A percentile compares a stretch with the other conserved stretches of the same genome.
phyloP scores from a whole-genome alignment of 495 filamentous ascomycete genomes.

The Aspergillus affinis region DNA sequence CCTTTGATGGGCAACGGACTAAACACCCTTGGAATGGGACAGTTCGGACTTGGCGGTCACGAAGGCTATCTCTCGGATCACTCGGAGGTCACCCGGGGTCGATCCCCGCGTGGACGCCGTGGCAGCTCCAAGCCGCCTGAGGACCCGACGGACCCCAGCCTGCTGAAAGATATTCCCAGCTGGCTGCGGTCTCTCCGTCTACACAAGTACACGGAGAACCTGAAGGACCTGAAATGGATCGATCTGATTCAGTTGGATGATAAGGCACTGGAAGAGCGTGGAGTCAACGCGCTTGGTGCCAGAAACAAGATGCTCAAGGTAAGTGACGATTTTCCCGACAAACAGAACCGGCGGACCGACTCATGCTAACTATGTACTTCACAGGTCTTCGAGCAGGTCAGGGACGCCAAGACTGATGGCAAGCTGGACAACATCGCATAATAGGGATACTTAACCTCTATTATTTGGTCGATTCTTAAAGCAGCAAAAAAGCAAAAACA shows the following conservation, averaged over 20 bases:
- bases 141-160: constrained; percentile 87
- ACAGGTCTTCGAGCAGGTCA: constrained; percentile 91
- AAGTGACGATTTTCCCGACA: constrained; percentile 19
- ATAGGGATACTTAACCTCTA: constrained; percentile 13
- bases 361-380: constrained; percentile 20
- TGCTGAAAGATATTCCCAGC: constrained; percentile 92
- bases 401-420: constrained; percentile 69
- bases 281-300: constrained; percentile 93
- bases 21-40: constrained; percentile 67
- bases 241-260: constrained; percentile 91
- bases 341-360: background rate
- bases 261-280: constrained; percentile 86
- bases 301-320: constrained; percentile 98
- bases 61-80: constrained; percentile 96
- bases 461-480: constrained; percentile 17
- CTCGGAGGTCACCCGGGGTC: constrained; percentile 82
- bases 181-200: constrained; percentile 94
- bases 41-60: constrained; percentile 66
- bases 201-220: constrained; percentile 97
- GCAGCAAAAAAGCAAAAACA: constrained; percentile 19
- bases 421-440: constrained; percentile 52
- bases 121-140: constrained; percentile 97
- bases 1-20: constrained; percentile 74
- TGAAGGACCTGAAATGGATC: constrained; percentile 97
- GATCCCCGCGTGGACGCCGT: constrained; percentile 87